A percentile compares a stretch with the other conserved stretches of the same genome.
phyloP scores from a whole-genome alignment of 768 basidiomycete species.

The Trametes cingulata region DNA sequence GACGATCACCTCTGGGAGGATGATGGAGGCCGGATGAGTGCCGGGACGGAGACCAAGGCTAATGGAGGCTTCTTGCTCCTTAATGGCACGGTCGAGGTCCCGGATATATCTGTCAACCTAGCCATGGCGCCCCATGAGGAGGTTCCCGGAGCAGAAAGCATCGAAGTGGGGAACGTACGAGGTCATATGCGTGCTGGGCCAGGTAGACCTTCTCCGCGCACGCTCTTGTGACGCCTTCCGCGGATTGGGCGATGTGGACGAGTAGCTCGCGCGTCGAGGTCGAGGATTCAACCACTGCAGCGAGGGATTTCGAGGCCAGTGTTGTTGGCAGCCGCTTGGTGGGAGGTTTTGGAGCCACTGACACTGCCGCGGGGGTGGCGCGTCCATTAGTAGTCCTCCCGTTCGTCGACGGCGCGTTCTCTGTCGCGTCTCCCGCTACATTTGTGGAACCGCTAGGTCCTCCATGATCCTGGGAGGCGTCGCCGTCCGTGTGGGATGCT shows the following conservation, averaged over 20 bases:
- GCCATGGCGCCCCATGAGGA: no score
- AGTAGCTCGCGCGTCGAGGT: constrained; percentile 52
- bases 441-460: neutral
- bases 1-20: constrained; percentile 63
- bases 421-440: neutral
- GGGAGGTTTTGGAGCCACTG: neutral
- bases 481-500: neutral
- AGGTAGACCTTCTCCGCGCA: constrained; percentile 80
- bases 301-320: neutral
- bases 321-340: neutral
- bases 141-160: no score
- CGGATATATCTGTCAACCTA: constrained; percentile 82
- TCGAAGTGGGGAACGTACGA: constrained; percentile 44
- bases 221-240: constrained; percentile 60
- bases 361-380: neutral
- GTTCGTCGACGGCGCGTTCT: neutral
- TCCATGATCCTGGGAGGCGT: neutral
- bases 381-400: neutral
- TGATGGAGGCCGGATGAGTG: constrained; percentile 53
- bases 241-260: constrained; percentile 55
- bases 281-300: constrained; percentile 12
- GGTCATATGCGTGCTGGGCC: constrained; percentile 68
- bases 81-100: constrained; percentile 73
- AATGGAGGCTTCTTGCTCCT: constrained; percentile 57
- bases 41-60: constrained; percentile 54